Base-by-base conservation (phyloP, 2,329 filamentous ascomycete genomes). In the Ophiostoma sp. region DNA sequence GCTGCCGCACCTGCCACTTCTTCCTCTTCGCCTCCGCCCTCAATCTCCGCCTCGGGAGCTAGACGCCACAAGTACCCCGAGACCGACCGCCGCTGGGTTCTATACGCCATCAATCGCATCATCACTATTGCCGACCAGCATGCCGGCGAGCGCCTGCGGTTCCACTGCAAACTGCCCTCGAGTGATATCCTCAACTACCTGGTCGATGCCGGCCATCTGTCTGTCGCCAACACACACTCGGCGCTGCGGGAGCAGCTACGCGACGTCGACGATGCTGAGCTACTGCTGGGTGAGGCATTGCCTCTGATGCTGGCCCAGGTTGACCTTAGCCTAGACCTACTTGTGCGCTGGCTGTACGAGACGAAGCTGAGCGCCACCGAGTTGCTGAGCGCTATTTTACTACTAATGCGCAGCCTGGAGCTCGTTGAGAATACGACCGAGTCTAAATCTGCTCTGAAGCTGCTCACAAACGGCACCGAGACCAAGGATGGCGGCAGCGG, bases 321-420 rank as follows among this genome's bases (percentile, higher is more conserved):
- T n/a, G 90, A 93, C 74, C 85, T 87, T 2, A 87, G 88, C 44
- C 84, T 92, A 77, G 86, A 88, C 68, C 80, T 92, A 2, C 82
- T 93, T 54, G 83, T 89, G 62, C 85, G 84, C 70, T 87, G 92
- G 71, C 81, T 94, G 7, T 85, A 86, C 54, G 84, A 85, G 6
- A 90, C 89, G 8, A 86, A 87, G 74, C 83, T 93, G 23, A 86
- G 87, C 3, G 82, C 90, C 57, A 80, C 84, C 3, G 90, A 93
- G 76, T 82, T 93, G 6, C 83, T 92, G 1, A 81, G 89, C 70
- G 86, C 88, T 4, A 85, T 93, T 68, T 85, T 87, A 69, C 79
- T 86, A 1, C 81, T 93, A 20, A 90, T 93, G 81, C 83, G 86
- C 66, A 93, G 88, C 74, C 83, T 94, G 57, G 89, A 90, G 72